These are phyloP conservation scores for Fusarium veterinarium DNA, from an alignment of 2,329 filamentous ascomycete genomes.

Conservation along the genomic window DNA sequence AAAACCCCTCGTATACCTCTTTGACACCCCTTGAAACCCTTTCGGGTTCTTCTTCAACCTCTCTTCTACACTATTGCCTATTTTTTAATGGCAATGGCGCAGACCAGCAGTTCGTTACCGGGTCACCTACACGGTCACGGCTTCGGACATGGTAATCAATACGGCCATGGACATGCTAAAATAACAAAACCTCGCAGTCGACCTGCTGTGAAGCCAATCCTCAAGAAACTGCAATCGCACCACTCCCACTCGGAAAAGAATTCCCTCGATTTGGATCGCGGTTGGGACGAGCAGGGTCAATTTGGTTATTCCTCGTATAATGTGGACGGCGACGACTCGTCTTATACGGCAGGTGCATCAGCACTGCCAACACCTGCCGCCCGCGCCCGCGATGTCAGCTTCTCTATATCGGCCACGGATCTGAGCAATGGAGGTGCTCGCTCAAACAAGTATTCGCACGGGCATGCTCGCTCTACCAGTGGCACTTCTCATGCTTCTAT, in stretches of 20 bases:
- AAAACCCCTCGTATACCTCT: slow-evolving; percentile 31
- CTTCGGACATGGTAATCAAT: slow-evolving; percentile 32
- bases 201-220: slow-evolving; percentile 68
- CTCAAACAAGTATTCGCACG: slow-evolving; percentile 62
- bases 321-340: slow-evolving; percentile 44
- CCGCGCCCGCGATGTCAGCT: slow-evolving; percentile 57
- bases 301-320: slow-evolving; percentile 46
- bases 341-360: slow-evolving; percentile 37
- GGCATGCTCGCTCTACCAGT: slow-evolving; percentile 69
- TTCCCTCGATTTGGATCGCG: slow-evolving; percentile 70
- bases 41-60: background rate
- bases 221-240: slow-evolving; percentile 65
- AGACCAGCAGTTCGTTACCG: slow-evolving; percentile 37
- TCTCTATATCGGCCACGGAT: slow-evolving; percentile 55
- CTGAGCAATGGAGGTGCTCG: slow-evolving; percentile 44
- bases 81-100: slow-evolving; percentile 42
- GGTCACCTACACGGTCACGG: slow-evolving; percentile 39
- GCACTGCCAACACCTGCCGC: slow-evolving; percentile 37
- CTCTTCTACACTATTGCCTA: slow-evolving; percentile 4
- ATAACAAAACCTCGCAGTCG: slow-evolving; percentile 60
- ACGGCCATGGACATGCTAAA: slow-evolving; percentile 40
- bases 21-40: background rate
- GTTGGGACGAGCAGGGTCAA: slow-evolving; percentile 65
- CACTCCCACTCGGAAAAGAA: slow-evolving; percentile 69
- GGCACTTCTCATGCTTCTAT: slow-evolving; percentile 68